These are phyloP conservation scores for Rhodotorula paludigena DNA, from an alignment of 768 basidiomycete genomes.

Conservation along the genomic window DNA sequence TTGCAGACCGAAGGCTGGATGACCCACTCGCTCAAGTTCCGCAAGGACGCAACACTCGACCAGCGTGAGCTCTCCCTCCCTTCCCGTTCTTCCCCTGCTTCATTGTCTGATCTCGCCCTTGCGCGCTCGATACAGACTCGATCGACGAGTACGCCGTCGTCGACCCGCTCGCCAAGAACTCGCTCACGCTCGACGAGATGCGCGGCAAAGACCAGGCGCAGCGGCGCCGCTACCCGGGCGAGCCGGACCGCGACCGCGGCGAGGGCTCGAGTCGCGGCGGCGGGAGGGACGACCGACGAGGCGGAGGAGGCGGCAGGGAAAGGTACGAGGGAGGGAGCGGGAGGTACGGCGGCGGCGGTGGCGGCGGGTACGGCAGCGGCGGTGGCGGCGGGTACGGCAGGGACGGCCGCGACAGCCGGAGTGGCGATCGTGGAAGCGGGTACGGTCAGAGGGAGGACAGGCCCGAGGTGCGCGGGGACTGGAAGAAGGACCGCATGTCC, in stretches of 20 bases:
- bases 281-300: neutral
- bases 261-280: neutral
- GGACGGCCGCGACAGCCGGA: neutral
- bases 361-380: neutral
- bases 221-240: constrained; percentile 21
- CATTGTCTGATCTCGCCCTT: neutral
- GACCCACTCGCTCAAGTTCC: constrained; percentile 41
- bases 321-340: neutral
- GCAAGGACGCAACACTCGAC: constrained; percentile 44
- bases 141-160: constrained; percentile 36
- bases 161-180: constrained; percentile 37
- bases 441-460: constrained; percentile 1
- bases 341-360: neutral
- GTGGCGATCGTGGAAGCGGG: neutral
- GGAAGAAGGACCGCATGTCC: constrained; percentile 28
- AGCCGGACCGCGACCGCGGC: neutral
- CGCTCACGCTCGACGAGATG: constrained; percentile 30
- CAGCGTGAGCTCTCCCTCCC: constrained; percentile 1
- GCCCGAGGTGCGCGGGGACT: constrained; percentile 29
- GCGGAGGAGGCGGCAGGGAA: neutral
- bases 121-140: neutral
- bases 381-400: neutral
- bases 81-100: neutral
- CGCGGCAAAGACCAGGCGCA: constrained; percentile 2
- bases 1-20: constrained; percentile 32